A percentile compares a stretch with the other conserved stretches of the same genome.
Evolutionary conservation across 169 alveolate species (phyloP).

Genomic region (Perkinsus marinus): DNA sequence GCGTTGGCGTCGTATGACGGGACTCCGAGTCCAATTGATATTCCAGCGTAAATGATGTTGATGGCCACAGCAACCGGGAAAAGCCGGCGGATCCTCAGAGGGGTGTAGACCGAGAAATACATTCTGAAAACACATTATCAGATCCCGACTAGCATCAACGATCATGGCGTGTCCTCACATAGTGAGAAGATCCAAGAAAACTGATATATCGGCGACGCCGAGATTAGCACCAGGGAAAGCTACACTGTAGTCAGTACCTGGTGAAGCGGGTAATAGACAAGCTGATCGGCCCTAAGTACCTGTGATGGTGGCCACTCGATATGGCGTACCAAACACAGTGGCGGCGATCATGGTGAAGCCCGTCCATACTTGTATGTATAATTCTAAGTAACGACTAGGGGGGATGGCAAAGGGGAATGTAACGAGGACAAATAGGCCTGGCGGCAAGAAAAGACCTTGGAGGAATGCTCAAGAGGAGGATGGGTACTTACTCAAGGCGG

Average conservation of each 20-base stretch:
- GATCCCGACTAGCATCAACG: too few species aligned
- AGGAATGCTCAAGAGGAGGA: too few species aligned
- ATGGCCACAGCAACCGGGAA: not conserved
- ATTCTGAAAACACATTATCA: not conserved
- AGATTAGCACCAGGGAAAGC: not conserved
- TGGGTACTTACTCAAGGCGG: not conserved
- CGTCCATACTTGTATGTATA: not conserved
- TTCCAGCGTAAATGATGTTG: not conserved
- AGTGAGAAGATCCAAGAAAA: not conserved
- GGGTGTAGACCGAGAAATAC: not conserved
- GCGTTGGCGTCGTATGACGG: not conserved
- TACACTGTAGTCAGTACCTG: not conserved
- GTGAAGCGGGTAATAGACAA: too few species aligned
- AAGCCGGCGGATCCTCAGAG: not conserved
- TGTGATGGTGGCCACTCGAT: not conserved
- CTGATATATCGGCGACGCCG: not conserved
- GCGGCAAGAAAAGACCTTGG: too few species aligned
- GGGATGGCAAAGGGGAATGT: not conserved
- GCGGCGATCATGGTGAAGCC: not conserved
- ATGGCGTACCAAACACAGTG: not conserved
- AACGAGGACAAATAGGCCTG: not conserved
- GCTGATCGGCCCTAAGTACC: not conserved
- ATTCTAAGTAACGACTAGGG: not conserved
- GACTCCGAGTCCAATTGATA: not conserved
- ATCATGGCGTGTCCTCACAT: not conserved